A percentile compares a stretch with the other conserved stretches of the same genome.
phyloP scores from a whole-genome alignment of 2,329 filamentous ascomycete genomes.

The Magnaporthiopsis rhizophila region DNA sequence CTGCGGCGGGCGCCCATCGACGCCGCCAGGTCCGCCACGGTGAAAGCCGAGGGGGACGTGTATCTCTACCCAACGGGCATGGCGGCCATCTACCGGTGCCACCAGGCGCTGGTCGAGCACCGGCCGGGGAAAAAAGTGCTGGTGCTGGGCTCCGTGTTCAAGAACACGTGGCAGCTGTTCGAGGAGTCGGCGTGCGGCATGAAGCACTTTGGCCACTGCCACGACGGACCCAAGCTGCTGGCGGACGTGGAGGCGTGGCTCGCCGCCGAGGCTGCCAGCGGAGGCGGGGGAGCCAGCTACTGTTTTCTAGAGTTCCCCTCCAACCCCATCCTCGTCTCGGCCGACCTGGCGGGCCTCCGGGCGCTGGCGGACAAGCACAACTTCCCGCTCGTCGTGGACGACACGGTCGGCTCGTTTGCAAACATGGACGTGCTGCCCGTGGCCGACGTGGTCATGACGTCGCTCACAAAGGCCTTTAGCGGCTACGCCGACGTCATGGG shows the following conservation, averaged over 20 bases:
- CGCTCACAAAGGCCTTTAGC: slow-evolving; percentile 51
- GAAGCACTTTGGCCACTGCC: slow-evolving; percentile 39
- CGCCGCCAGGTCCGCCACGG: slow-evolving; percentile 15
- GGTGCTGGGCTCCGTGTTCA: slow-evolving; percentile 43
- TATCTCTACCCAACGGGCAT: slow-evolving; percentile 48
- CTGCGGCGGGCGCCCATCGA: slow-evolving; percentile 31
- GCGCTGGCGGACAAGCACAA: slow-evolving; percentile 32
- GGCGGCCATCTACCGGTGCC: slow-evolving; percentile 38
- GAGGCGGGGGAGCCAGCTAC: slow-evolving; percentile 33
- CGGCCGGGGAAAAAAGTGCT: slow-evolving; percentile 26
- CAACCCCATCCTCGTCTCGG: slow-evolving; percentile 35
- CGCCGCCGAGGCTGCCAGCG: slow-evolving; percentile 27
- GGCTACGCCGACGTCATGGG: slow-evolving; percentile 48
- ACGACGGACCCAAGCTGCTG: slow-evolving; percentile 25
- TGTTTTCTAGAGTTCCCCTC: slow-evolving; percentile 42
- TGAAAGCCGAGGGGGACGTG: slow-evolving; percentile 29
- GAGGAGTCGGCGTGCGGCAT: slow-evolving; percentile 32
- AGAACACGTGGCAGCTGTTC: slow-evolving; percentile 39
- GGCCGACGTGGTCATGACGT: slow-evolving; percentile 42
- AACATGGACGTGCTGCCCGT: slow-evolving; percentile 42
- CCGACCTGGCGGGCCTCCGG: slow-evolving; percentile 30
- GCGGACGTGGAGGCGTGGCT: slow-evolving; percentile 37
- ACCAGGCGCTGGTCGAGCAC: slow-evolving; percentile 28
- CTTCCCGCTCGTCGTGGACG: slow-evolving; percentile 39
- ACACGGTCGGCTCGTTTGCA: slow-evolving; percentile 38